A percentile compares a stretch with the other conserved stretches of the same genome.
Conservation (phyloP, 176 grass and related monocot genomes). For the Lolium perenne region DNA sequence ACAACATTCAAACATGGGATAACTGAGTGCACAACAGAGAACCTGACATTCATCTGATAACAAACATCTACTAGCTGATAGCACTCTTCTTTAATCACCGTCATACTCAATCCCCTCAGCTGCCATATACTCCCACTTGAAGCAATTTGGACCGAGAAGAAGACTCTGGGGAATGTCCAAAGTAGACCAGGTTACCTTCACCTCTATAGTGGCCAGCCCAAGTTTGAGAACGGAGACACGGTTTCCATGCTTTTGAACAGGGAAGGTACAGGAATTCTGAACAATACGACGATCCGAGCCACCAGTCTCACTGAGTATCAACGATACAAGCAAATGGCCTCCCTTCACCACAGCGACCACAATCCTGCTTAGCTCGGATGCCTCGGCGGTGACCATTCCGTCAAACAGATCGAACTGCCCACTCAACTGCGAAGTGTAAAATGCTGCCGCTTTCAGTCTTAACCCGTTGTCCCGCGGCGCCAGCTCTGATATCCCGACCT, state of each 20-base stretch:
- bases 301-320: background rate
- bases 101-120: background rate
- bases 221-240: background rate
- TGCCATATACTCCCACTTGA: background rate
- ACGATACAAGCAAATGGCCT: background rate
- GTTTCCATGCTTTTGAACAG: background rate
- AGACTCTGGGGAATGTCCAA: background rate
- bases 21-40: background rate
- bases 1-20: background rate
- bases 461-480: background rate
- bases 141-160: background rate
- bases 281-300: background rate
- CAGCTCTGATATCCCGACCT: background rate
- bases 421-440: background rate
- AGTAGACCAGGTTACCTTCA: background rate
- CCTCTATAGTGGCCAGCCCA: background rate
- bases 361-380: background rate
- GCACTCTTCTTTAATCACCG: background rate
- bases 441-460: background rate
- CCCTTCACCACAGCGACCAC: background rate
- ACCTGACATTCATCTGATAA: background rate
- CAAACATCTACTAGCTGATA: background rate
- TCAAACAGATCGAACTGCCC: background rate
- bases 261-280: background rate
- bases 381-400: background rate